These are phyloP conservation scores for Fusarium sulawesiense DNA, from an alignment of 2,329 filamentous ascomycete genomes.

Conservation along the genomic window DNA sequence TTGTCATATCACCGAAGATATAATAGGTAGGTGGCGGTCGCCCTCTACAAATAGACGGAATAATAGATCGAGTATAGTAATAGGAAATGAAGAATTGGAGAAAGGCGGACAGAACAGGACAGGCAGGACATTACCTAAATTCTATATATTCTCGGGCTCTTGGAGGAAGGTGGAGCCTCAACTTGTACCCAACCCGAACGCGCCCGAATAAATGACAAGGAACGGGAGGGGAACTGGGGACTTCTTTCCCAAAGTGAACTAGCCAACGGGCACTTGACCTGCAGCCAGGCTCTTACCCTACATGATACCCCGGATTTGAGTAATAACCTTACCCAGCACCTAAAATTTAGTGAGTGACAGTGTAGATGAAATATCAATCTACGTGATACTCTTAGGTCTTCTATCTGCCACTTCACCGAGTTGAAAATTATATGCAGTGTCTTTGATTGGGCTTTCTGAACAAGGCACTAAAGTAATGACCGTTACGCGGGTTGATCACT, in stretches of 20 bases:
- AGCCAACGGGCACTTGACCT: slow-evolving; percentile 25
- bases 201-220: slow-evolving; percentile 30
- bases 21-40: neutral
- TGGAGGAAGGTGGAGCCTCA: slow-evolving; percentile 3
- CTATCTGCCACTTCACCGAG: neutral
- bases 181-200: slow-evolving; percentile 31
- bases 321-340: slow-evolving; percentile 31
- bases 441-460: neutral
- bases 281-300: slow-evolving; percentile 22
- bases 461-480: neutral
- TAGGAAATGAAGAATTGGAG: slow-evolving; percentile 3
- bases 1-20: slow-evolving; percentile 3
- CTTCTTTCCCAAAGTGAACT: slow-evolving; percentile 22
- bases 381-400: neutral
- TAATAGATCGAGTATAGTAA: neutral
- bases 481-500: neutral
- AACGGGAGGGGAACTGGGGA: slow-evolving; percentile 7
- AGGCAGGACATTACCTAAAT: slow-evolving; percentile 13
- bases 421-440: neutral
- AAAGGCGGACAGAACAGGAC: neutral
- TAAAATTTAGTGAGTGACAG: neutral
- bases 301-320: slow-evolving; percentile 35
- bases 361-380: neutral
- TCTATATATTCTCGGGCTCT: slow-evolving; percentile 13
- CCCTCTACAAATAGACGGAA: too few species aligned